Evolutionary conservation across 345 rosid genomes (phyloP).

Genomic region (Kernera saxatilis): DNA sequence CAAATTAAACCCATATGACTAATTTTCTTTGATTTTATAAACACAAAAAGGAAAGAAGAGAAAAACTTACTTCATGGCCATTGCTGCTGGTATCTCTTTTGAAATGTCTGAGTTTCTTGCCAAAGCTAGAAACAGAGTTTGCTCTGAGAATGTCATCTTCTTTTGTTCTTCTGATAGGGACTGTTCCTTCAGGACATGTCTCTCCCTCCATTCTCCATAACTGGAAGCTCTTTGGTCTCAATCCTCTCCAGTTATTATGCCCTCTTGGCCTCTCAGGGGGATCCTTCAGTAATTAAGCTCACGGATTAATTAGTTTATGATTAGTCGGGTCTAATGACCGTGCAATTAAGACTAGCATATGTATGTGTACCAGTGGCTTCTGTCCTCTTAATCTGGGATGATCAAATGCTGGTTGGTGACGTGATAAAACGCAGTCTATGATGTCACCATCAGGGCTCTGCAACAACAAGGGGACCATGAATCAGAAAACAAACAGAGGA

Average conservation of each 20-base stretch:
- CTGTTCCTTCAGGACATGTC: constrained; percentile 80
- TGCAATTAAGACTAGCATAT: neutral
- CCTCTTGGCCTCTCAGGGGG: constrained; percentile 73
- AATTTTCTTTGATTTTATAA: neutral
- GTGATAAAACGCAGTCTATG: constrained; percentile 77
- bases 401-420: constrained; percentile 92
- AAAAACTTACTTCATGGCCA: constrained; percentile 78
- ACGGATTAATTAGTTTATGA: neutral
- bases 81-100: constrained; percentile 76
- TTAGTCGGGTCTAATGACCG: neutral
- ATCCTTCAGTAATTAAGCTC: constrained; percentile 42
- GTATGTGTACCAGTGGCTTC: constrained; percentile 55
- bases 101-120: constrained; percentile 59
- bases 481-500: neutral
- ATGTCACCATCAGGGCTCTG: constrained; percentile 93
- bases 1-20: neutral
- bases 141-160: constrained; percentile 82
- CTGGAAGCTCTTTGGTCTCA: constrained; percentile 53
- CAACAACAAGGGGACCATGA: constrained; percentile 16
- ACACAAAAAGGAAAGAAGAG: neutral
- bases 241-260: constrained; percentile 31
- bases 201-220: constrained; percentile 74
- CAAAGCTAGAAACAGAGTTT: constrained; percentile 55
- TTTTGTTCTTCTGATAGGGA: constrained; percentile 89
- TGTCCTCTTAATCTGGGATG: constrained; percentile 77